Conservation (phyloP, 768 basidiomycete genomes). For the Boletus subcaerulescens region DNA sequence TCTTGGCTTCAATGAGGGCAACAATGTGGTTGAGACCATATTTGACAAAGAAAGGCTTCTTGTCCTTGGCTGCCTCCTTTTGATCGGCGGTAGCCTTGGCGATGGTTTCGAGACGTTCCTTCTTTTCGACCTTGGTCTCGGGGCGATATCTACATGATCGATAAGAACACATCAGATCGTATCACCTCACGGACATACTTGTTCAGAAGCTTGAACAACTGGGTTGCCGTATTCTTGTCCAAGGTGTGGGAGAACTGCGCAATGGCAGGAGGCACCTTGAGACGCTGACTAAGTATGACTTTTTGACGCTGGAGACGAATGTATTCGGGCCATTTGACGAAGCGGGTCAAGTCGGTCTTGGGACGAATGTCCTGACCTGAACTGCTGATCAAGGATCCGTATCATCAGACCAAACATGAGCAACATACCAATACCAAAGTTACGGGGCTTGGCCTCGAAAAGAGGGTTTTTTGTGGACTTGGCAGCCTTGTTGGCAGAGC, state of each 20-base stretch:
- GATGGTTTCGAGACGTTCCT: conserved; percentile 78
- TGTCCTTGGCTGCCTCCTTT: conserved; percentile 74
- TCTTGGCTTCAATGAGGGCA: conserved; percentile 95
- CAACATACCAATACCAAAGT: conserved; percentile 93
- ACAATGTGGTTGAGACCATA: conserved; percentile 97
- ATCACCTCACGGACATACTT: conserved; percentile 46
- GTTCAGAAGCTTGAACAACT: conserved; percentile 97
- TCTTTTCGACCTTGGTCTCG: conserved; percentile 96
- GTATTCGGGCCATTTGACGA: conserved; percentile 99
- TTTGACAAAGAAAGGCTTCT: conserved; percentile 95
- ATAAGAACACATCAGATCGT: neutral
- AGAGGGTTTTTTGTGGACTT: conserved; percentile 93
- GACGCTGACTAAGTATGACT: conserved; percentile 94
- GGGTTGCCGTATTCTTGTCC: conserved; percentile 99
- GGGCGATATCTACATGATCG: conserved; percentile 58
- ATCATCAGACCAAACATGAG: neutral
- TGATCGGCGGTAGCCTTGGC: conserved; percentile 78
- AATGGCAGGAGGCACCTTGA: conserved; percentile 98
- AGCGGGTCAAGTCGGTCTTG: conserved; percentile 87
- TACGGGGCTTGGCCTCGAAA: conserved; percentile 86
- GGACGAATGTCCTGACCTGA: conserved; percentile 92
- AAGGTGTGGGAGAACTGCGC: conserved; percentile 97
- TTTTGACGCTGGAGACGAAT: conserved; percentile 97
- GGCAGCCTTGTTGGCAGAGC: conserved; percentile 69
- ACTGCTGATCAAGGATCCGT: neutral